Evolutionary conservation across 176 grass and related monocot species (phyloP), one percentile per base, ranked within the genome.

Genomic region (Otatea glauca): DNA sequence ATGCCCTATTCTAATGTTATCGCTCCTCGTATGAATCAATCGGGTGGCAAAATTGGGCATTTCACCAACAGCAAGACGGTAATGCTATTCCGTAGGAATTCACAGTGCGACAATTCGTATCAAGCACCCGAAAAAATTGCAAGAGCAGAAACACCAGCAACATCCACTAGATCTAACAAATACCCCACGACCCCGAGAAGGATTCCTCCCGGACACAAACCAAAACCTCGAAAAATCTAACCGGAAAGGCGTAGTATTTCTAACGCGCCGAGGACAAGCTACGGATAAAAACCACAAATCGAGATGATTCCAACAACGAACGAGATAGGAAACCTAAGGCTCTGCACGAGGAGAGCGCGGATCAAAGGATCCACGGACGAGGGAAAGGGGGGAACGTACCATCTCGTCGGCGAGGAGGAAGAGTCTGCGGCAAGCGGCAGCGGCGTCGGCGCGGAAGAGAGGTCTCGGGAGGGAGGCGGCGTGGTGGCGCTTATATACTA

Each of bases 341-440:
- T 4, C 4, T 1, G 24, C 16, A 74, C 10, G 17, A 16, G 10
- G 9, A 9, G 38, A 82, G 16, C 16, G 16, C 51, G 29, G 7
- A 7, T 18, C 43, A 5, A 25, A 64, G 7, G 7, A 7, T 0
- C 0, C 12, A 0, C 15, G 6, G 43, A 17, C 20, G 16, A 14
- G 55, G 29, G 41, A 29, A 29, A 39, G 81, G 34, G 13, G 20
- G 5, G 44, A 65, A 7, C 17, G 29, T 53, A 83, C 81, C 81
- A 83, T 83, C 58, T 65, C 70, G 21, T 0, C 81, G 1, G 27
- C 81, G 81, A 65, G 70, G 70, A 53, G 70, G 58, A 74, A 32
- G 45, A 3, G 29, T n/a, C 59, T 4, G 81, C 20, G 27, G 4
- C 41, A 59, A 23, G 16, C 45, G 78, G 11, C 16, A 24, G 24